A percentile compares a stretch with the other conserved stretches of the same genome.
Evolutionary conservation across 768 basidiomycete species (phyloP).

Genomic region (Lepiota venenata): DNA sequence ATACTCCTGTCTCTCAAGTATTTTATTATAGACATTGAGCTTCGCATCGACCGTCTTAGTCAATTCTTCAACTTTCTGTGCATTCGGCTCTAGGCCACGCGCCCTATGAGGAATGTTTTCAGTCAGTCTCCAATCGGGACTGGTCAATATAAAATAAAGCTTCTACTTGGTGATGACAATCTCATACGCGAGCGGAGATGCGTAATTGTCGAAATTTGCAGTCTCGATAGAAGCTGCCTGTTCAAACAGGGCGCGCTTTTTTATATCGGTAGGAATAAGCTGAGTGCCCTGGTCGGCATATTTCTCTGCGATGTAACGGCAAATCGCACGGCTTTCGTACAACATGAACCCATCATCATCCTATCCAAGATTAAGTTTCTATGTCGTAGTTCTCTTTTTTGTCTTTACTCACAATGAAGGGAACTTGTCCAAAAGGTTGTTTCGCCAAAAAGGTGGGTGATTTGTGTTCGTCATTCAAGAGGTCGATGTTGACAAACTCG

Average conservation of each 20-base stretch:
- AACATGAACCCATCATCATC: constrained; percentile 57
- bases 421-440: constrained; percentile 16
- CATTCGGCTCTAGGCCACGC: constrained; percentile 15
- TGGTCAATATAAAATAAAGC: constrained; percentile 14
- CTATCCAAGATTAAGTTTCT: constrained; percentile 18
- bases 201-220: constrained; percentile 43
- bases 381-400: no score
- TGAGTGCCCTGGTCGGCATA: constrained; percentile 42
- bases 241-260: constrained; percentile 36
- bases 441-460: constrained; percentile 10
- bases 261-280: constrained; percentile 42
- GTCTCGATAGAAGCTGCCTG: constrained; percentile 46
- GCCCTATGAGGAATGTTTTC: constrained; percentile 5
- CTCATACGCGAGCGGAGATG: constrained; percentile 36
- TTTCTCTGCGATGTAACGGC: constrained; percentile 52
- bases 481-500: constrained; percentile 10
- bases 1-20: constrained; percentile 52
- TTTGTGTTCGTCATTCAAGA: constrained; percentile 12
- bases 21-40: constrained; percentile 49
- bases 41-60: constrained; percentile 30
- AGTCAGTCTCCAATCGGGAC: no score
- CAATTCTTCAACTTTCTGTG: constrained; percentile 24
- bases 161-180: constrained; percentile 45
- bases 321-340: constrained; percentile 58
- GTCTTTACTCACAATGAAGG: constrained; percentile 12